Evolutionary conservation across 305 asterid species (phyloP).

Genomic region (Fraxinus latifolia): DNA sequence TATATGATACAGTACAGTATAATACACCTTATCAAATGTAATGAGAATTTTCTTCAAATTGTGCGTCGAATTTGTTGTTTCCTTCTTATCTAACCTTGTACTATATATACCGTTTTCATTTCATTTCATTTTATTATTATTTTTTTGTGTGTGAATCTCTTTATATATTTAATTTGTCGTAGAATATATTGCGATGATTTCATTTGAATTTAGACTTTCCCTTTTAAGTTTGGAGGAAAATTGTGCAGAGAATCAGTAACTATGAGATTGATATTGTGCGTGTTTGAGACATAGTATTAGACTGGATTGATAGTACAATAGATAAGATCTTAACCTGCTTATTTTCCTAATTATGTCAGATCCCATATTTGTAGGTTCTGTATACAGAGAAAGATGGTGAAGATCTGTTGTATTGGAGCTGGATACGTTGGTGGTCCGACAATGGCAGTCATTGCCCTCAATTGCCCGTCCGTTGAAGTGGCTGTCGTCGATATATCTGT

Average conservation of each 20-base stretch:
- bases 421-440: conserved; percentile 54
- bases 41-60: background rate
- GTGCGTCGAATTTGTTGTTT: background rate
- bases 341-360: background rate
- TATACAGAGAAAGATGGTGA: conserved; percentile 28
- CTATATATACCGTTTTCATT: too few relatives aligned
- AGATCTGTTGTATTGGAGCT: conserved; percentile 51
- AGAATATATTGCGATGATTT: background rate
- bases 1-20: background rate
- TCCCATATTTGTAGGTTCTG: background rate
- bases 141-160: background rate
- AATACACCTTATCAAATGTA: background rate
- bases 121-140: background rate
- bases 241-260: background rate
- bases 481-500: conserved; percentile 45
- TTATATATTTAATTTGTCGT: background rate
- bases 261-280: background rate
- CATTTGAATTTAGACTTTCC: background rate
- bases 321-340: too few relatives aligned
- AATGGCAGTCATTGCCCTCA: conserved; percentile 49
- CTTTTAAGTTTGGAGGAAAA: background rate
- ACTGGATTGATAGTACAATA: background rate
- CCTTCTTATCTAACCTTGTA: background rate
- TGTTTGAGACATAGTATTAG: background rate
- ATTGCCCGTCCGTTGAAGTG: conserved; percentile 41